These are phyloP conservation scores for Diphasiastrum complanatum DNA, from an alignment of 83 land plant genomes.

Conservation along the genomic window DNA sequence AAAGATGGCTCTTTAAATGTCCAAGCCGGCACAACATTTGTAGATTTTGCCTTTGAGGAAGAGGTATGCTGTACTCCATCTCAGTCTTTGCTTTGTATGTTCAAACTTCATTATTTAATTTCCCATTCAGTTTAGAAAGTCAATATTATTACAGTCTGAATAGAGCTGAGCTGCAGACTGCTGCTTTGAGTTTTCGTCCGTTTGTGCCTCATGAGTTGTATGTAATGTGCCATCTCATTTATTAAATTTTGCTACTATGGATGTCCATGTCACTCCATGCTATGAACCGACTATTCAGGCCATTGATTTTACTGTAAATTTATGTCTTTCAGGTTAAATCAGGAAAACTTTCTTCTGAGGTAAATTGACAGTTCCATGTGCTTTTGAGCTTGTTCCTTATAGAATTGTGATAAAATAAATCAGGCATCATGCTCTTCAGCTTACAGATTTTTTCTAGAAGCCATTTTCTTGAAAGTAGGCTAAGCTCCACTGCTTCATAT, in stretches of 20 bases:
- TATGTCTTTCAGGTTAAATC: conserved; percentile 43
- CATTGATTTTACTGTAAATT: conserved; percentile 9
- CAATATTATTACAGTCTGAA: neutral
- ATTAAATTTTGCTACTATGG: neutral
- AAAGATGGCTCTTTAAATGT: conserved; percentile 71
- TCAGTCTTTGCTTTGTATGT: neutral
- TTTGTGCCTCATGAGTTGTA: too few species aligned
- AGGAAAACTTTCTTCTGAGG: conserved; percentile 57
- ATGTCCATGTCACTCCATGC: neutral
- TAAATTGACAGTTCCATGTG: conserved; percentile 13
- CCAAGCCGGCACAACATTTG: conserved; percentile 90
- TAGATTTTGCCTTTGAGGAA: conserved; percentile 81
- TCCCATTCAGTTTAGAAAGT: too few species aligned
- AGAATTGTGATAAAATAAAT: neutral
- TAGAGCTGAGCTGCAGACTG: too few species aligned
- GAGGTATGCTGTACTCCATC: conserved; percentile 39
- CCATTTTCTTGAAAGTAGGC: too few species aligned
- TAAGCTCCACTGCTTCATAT: too few species aligned
- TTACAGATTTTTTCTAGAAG: too few species aligned
- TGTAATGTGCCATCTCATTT: too few species aligned
- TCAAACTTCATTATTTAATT: neutral
- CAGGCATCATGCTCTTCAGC: neutral
- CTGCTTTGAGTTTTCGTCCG: too few species aligned
- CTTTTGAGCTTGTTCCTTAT: neutral
- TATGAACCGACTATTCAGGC: neutral